phyloP scores from a whole-genome alignment of 2,329 filamentous ascomycete species.

The Scedosporium dehoogii region DNA sequence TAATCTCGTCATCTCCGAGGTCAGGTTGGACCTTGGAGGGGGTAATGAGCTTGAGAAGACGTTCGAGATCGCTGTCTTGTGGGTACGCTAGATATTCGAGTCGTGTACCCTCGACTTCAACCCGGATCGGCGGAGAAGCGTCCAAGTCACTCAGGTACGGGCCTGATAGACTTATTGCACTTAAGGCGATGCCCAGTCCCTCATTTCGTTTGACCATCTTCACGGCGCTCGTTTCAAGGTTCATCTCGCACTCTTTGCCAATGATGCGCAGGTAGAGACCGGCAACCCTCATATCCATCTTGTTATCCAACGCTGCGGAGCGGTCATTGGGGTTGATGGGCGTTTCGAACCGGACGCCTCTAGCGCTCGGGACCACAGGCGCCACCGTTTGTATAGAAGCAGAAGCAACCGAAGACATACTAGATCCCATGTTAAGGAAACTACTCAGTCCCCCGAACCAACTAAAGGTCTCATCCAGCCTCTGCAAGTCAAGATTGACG shows the following conservation, averaged over 20 bases:
- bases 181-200: slow-evolving; percentile 62
- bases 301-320: slow-evolving; percentile 42
- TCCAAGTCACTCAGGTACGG: slow-evolving; percentile 48
- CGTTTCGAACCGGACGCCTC: slow-evolving; percentile 49
- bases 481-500: slow-evolving; percentile 66
- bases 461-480: slow-evolving; percentile 74
- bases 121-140: slow-evolving; percentile 49
- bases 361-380: slow-evolving; percentile 31
- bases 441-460: slow-evolving; percentile 90
- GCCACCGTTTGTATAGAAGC: slow-evolving; percentile 26
- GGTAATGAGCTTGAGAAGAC: slow-evolving; percentile 74
- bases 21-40: slow-evolving; percentile 85
- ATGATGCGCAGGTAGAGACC: slow-evolving; percentile 68
- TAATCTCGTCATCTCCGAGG: slow-evolving; percentile 81
- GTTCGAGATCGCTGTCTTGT: slow-evolving; percentile 69
- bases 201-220: slow-evolving; percentile 70
- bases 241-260: slow-evolving; percentile 66
- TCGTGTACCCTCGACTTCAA: slow-evolving; percentile 55
- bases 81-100: slow-evolving; percentile 66
- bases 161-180: slow-evolving; percentile 64
- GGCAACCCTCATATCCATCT: slow-evolving; percentile 67
- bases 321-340: slow-evolving; percentile 38
- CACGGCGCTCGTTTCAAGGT: slow-evolving; percentile 68
- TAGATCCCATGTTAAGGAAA: slow-evolving; percentile 78
- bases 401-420: slow-evolving; percentile 66